A percentile compares a stretch with the other conserved stretches of the same genome.
Evolutionary conservation across 768 basidiomycete species (phyloP).

Genomic region (Trametes cinnabarina): DNA sequence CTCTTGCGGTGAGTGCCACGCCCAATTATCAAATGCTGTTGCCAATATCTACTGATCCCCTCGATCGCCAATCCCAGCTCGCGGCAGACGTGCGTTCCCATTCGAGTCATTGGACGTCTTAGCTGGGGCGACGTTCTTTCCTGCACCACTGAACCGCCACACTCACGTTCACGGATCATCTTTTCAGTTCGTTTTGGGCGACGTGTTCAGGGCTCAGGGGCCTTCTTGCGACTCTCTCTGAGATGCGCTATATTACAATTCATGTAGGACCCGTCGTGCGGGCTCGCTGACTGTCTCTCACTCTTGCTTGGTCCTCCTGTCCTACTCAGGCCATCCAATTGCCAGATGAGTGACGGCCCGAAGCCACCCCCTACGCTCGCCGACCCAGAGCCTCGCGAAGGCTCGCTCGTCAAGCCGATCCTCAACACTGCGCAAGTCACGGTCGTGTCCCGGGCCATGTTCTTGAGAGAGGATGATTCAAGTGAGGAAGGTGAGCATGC

Average conservation of each 20-base stretch:
- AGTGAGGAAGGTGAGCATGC: background rate
- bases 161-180: background rate
- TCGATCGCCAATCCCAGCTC: background rate
- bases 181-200: background rate
- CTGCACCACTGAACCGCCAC: background rate
- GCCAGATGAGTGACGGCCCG: constrained; percentile 7
- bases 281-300: background rate
- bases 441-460: background rate
- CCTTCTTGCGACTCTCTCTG: background rate
- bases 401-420: constrained; percentile 10
- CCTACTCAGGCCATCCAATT: background rate
- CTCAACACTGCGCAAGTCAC: background rate
- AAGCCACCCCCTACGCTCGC: background rate
- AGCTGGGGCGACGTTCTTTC: background rate
- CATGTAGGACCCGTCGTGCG: background rate
- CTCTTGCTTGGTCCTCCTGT: constrained; percentile 2
- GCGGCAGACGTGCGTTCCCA: background rate
- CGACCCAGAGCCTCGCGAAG: background rate
- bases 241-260: constrained; percentile 6
- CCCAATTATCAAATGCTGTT: too few species aligned
- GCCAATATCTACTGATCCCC: background rate
- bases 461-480: background rate
- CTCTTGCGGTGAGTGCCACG: background rate
- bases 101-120: background rate
- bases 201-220: constrained; percentile 1